Evolutionary conservation across 805 yeast species (phyloP).

Genomic region (Ogataea corticis): DNA sequence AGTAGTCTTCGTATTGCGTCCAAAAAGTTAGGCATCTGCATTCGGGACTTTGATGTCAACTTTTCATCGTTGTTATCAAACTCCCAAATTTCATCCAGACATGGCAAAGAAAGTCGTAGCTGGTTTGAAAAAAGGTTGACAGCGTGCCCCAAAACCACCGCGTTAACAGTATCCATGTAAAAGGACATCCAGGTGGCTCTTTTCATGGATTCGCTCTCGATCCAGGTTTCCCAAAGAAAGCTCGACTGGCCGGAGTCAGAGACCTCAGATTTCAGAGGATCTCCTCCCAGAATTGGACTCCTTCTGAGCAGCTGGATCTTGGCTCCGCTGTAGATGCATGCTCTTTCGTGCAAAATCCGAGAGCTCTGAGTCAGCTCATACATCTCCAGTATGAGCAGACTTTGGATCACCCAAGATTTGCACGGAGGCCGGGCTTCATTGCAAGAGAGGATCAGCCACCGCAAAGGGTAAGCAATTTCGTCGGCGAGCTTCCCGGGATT

Average conservation of each 20-base stretch:
- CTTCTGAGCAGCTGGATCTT: slow-evolving; percentile 49
- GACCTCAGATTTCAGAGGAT: slow-evolving; percentile 33
- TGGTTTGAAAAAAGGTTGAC: slow-evolving; percentile 49
- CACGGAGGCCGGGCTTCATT: slow-evolving; percentile 44
- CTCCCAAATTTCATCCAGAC: slow-evolving; percentile 48
- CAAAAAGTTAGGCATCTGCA: too few relatives aligned
- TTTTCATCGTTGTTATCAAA: slow-evolving; percentile 22
- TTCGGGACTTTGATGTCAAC: slow-evolving; percentile 10
- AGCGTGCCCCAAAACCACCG: slow-evolving; percentile 69
- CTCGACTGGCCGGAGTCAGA: slow-evolving; percentile 15
- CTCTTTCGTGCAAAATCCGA: slow-evolving; percentile 47
- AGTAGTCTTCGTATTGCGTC: slow-evolving; percentile 34
- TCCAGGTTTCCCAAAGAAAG: slow-evolving; percentile 55
- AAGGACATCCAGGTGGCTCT: slow-evolving; percentile 73
- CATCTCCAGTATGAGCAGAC: slow-evolving; percentile 45
- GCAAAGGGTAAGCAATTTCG: slow-evolving; percentile 41
- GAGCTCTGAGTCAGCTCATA: slow-evolving; percentile 45
- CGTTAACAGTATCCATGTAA: slow-evolving; percentile 68
- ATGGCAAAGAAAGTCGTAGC: slow-evolving; percentile 47
- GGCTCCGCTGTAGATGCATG: slow-evolving; percentile 49
- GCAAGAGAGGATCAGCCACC: slow-evolving; percentile 44
- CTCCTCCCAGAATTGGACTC: slow-evolving; percentile 45
- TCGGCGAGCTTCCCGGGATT: slow-evolving; percentile 21
- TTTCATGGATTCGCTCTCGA: slow-evolving; percentile 69
- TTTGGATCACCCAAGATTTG: slow-evolving; percentile 46